Conservation (phyloP, 768 basidiomycete genomes). For the Pilatotrama ljubarskyi region DNA sequence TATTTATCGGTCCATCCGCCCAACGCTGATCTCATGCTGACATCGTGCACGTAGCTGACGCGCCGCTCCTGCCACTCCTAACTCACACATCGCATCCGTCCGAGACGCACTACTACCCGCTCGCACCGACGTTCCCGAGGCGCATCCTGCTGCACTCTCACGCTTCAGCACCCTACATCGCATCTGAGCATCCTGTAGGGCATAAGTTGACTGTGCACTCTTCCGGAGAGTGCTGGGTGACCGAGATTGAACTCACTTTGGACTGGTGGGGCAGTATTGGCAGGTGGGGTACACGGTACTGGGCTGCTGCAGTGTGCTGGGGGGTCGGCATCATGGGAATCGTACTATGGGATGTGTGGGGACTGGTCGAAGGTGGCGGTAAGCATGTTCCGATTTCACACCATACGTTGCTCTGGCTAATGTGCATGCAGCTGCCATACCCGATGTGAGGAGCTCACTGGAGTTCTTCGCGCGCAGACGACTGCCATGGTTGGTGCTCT, state of each 20-base stretch:
- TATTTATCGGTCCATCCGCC: slow-evolving; percentile 12
- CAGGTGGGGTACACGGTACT: slow-evolving; percentile 71
- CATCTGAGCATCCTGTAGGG: slow-evolving; percentile 35
- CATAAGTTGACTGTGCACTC: slow-evolving; percentile 62
- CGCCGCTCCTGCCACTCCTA: slow-evolving; percentile 64
- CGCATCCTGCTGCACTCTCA: slow-evolving; percentile 68
- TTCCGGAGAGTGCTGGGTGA: slow-evolving; percentile 52
- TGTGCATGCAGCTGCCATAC: slow-evolving; percentile 40
- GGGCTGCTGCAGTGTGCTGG: slow-evolving; percentile 73
- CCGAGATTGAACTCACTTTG: slow-evolving; percentile 51
- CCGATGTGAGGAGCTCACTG: slow-evolving; percentile 53
- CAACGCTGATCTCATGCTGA: not conserved
- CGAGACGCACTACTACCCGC: slow-evolving; percentile 71
- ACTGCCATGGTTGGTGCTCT: slow-evolving; percentile 44
- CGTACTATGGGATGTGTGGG: slow-evolving; percentile 56
- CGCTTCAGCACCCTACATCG: slow-evolving; percentile 63
- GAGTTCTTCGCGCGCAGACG: slow-evolving; percentile 38
- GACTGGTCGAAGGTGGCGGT: slow-evolving; percentile 29
- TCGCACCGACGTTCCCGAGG: slow-evolving; percentile 35
- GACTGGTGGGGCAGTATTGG: slow-evolving; percentile 76
- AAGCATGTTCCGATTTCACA: slow-evolving; percentile 17
- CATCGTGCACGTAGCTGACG: slow-evolving; percentile 36
- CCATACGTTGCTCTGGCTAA: not conserved
- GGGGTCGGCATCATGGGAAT: slow-evolving; percentile 66
- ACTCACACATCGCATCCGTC: slow-evolving; percentile 55